Evolutionary conservation across 2,329 filamentous ascomycete species (phyloP), one percentile per base, ranked within the genome.

Genomic region (Aspergillus cejpii): DNA sequence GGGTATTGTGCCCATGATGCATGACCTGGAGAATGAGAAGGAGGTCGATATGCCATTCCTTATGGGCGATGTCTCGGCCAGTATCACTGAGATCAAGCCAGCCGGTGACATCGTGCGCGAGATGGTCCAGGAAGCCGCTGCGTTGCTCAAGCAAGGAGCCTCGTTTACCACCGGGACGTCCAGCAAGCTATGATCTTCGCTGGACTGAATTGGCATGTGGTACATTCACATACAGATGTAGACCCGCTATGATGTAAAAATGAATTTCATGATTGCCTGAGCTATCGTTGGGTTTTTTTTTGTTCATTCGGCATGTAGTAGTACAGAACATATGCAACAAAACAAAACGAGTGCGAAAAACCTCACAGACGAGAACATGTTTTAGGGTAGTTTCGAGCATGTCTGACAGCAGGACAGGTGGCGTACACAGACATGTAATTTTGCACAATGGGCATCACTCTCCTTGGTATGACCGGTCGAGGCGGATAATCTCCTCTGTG

Each of bases 1-100:
- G 54, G 91, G 91, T 0, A 69, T 94, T 23, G 83, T 94, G 49
- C 91, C 91, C 1, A 73, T 96, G 51, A 80, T 84, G 68, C 76
- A 87, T 61, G 91, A 97, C 62, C 73, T 95, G 59, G 87, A 94
- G 39, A 76, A 88, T 43, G 85, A 84, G 1, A 83, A 82, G 44
- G 88, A 95, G 31, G 73, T 94, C 10, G 91, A 96, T 60, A 73
- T 85, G 44, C 91, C 91, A 10, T 89, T 91, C 67, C 64, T 96
- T 60, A 96, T 96, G 91, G 91, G 91, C 1, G 88, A 95, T 71
- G 90, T 96, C 6, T 86, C 88, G 1, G 90, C 85, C 1, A 77
- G 83, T 1, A 86, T 96, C 45, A 67, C 72, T 26, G 80, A 83
- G 54, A 79, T 96, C 48, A 81, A 92, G 72, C 88, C 90, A 0